A percentile compares a stretch with the other conserved stretches of the same genome.
These are phyloP conservation scores for Kazachstania martiniae DNA, from an alignment of 805 yeast genomes.

Conservation along the genomic window DNA sequence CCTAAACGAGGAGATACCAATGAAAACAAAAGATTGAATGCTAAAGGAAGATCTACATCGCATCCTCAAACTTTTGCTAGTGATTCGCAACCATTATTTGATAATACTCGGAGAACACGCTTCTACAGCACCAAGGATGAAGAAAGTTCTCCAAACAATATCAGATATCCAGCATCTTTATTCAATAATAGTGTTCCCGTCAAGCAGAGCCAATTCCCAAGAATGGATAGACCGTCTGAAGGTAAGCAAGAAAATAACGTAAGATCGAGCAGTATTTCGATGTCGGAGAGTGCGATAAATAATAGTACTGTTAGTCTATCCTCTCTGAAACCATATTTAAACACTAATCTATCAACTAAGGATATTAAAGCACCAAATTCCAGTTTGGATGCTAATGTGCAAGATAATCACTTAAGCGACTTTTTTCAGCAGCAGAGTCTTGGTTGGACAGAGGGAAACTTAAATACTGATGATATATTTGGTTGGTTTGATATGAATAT, in stretches of 20 bases:
- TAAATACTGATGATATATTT: slow-evolving; percentile 61
- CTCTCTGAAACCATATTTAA: too few species aligned
- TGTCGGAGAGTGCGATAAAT: neutral
- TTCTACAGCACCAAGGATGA: neutral
- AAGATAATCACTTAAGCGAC: slow-evolving; percentile 29
- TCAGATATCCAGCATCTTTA: neutral
- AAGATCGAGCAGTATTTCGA: too few species aligned
- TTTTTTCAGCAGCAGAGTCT: slow-evolving; percentile 75
- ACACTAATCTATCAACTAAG: neutral
- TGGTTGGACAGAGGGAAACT: slow-evolving; percentile 73
- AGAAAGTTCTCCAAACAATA: too few species aligned
- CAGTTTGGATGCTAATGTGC: neutral
- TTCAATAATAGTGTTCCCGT: too few species aligned
- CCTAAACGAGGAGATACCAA: neutral
- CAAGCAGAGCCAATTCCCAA: too few species aligned
- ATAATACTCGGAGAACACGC: slow-evolving; percentile 1
- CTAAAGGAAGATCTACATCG: neutral
- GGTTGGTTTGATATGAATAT: slow-evolving; percentile 89
- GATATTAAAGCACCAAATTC: neutral
- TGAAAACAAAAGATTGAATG: neutral
- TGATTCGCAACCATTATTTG: neutral
- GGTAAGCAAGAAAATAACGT: neutral
- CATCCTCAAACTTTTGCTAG: slow-evolving; percentile 2
- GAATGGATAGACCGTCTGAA: neutral
- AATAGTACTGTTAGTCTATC: too few species aligned